Conservation (phyloP, 768 basidiomycete species). For the Neoboletus brunneissimus region DNA sequence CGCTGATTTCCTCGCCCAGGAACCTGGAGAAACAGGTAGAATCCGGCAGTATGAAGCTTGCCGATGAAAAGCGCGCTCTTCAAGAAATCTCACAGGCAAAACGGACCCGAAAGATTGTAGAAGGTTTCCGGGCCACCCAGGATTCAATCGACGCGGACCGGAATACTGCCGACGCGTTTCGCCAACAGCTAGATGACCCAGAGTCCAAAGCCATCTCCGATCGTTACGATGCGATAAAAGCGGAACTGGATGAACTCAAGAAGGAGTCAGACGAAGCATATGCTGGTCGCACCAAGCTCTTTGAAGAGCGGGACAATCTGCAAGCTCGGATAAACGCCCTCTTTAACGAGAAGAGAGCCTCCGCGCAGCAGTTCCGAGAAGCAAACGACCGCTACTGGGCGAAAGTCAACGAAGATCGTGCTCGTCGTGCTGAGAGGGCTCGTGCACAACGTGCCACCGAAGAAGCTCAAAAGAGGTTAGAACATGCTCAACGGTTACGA, state of each 20-base stretch:
- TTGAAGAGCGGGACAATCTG: constrained; percentile 79
- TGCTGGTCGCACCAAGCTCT: constrained; percentile 75
- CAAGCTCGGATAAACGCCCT: constrained; percentile 68
- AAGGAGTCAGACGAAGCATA: constrained; percentile 84
- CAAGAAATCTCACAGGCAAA: constrained; percentile 77
- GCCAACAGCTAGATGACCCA: constrained; percentile 86
- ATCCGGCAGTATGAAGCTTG: constrained; percentile 86
- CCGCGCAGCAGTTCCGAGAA: constrained; percentile 68
- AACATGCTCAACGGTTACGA: constrained; percentile 72
- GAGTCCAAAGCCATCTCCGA: constrained; percentile 78
- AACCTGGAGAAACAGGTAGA: constrained; percentile 88
- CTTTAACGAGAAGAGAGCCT: constrained; percentile 75
- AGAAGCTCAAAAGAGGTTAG: constrained; percentile 77
- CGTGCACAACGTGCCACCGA: constrained; percentile 74
- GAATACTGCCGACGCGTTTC: constrained; percentile 69
- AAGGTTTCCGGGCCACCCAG: constrained; percentile 77
- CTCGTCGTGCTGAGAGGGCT: constrained; percentile 72
- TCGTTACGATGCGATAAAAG: constrained; percentile 76
- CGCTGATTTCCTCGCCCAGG: constrained; percentile 38
- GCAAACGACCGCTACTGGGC: constrained; percentile 78
- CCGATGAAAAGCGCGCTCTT: constrained; percentile 94
- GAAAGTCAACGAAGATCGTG: constrained; percentile 87
- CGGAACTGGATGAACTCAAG: constrained; percentile 83
- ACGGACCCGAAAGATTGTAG: constrained; percentile 71
- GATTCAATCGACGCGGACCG: constrained; percentile 80